Evolutionary conservation across 495 filamentous ascomycete species (phyloP).

Genomic region (Hyaloscypha bicolor): DNA sequence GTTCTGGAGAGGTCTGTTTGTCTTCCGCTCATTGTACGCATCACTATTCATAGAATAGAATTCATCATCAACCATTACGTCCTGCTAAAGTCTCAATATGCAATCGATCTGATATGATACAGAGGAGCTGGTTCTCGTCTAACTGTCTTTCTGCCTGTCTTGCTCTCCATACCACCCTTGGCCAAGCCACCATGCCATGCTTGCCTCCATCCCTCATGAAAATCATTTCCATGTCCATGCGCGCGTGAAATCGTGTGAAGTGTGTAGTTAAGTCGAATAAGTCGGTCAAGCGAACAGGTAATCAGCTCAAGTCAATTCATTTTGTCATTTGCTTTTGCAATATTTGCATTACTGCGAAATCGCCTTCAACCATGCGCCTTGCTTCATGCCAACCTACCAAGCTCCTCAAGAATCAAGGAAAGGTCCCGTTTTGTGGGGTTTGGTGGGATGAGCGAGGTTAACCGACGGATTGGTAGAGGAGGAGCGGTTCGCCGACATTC

Average conservation of each 20-base stretch:
- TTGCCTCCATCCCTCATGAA: not conserved
- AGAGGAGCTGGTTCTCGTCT: not conserved
- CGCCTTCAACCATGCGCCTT: not conserved
- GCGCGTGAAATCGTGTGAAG: slow-evolving; percentile 1
- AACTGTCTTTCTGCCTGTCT: not conserved
- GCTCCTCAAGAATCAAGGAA: not conserved
- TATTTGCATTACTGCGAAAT: not conserved
- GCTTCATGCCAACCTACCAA: not conserved
- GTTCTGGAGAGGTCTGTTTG: too few relatives aligned
- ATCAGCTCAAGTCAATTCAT: not conserved
- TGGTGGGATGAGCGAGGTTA: slow-evolving; percentile 14
- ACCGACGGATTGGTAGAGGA: slow-evolving; percentile 82
- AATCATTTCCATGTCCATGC: slow-evolving; percentile 2
- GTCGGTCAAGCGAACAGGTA: not conserved
- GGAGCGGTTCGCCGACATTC: slow-evolving; percentile 92
- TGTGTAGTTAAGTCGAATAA: not conserved
- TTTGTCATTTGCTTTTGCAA: not conserved
- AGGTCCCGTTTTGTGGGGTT: not conserved
- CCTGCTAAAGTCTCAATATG: slow-evolving; percentile 14
- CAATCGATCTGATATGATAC: slow-evolving; percentile 13
- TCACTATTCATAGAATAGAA: too few relatives aligned
- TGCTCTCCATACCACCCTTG: not conserved
- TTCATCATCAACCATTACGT: too few relatives aligned
- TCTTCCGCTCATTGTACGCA: too few relatives aligned
- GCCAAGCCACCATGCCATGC: not conserved